Evolutionary conservation across 108 stramenopile genomes (phyloP).

Genomic region (Chaetoceros muelleri): DNA sequence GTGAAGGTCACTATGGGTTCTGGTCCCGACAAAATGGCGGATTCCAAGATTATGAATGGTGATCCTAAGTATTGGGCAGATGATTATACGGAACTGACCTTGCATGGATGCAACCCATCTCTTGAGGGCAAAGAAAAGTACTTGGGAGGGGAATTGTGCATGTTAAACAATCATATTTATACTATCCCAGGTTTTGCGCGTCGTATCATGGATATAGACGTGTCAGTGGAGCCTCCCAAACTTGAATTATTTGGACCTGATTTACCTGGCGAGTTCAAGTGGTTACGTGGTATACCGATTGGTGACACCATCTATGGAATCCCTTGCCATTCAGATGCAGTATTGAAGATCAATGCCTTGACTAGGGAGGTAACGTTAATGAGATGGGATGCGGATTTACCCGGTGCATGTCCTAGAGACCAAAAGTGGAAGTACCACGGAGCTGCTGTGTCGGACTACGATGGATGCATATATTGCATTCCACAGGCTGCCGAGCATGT

Average conservation of each 20-base stretch:
- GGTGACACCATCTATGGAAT: constrained; percentile 70
- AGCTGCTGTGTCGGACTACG: constrained; percentile 47
- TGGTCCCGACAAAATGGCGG: neutral
- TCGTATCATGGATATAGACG: constrained; percentile 54
- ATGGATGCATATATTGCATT: constrained; percentile 77
- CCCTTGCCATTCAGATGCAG: constrained; percentile 70
- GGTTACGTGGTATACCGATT: constrained; percentile 69
- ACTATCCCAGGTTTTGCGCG: constrained; percentile 72
- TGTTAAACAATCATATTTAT: constrained; percentile 61
- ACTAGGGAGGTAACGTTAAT: constrained; percentile 45
- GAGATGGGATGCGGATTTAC: neutral
- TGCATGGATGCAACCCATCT: constrained; percentile 1
- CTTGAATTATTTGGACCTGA: constrained; percentile 53
- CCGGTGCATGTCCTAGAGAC: constrained; percentile 4
- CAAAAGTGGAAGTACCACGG: constrained; percentile 84
- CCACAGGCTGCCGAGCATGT: constrained; percentile 65
- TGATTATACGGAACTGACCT: constrained; percentile 1
- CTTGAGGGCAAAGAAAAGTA: constrained; percentile 36
- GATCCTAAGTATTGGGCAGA: neutral
- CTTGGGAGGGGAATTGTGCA: constrained; percentile 60
- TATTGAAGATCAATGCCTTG: constrained; percentile 56
- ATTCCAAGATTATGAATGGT: no score
- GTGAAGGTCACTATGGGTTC: neutral
- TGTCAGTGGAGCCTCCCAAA: constrained; percentile 12
- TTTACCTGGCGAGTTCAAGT: constrained; percentile 70